Base-by-base conservation (phyloP, 768 basidiomycete species). In the Cyclocybe aegerita region DNA sequence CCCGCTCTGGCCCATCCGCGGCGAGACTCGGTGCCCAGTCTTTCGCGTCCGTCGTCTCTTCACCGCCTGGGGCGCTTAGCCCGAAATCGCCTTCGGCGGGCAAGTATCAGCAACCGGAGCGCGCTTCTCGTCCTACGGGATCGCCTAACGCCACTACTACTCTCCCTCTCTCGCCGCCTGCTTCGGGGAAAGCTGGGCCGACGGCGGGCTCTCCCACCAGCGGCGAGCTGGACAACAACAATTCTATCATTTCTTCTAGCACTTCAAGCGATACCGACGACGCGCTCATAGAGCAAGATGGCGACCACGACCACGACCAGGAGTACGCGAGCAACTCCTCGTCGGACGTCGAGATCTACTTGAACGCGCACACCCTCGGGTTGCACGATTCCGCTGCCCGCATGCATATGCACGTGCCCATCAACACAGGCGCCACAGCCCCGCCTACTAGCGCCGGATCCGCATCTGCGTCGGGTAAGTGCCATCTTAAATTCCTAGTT, bases 271-370 rank as follows among this genome's bases (percentile, higher is more conserved):
- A 52, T 46, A 49, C 31, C 38, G 48, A 55, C 37, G 46, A 42
- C 32, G 39, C 40, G 4, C 39, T 38, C 12, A 43, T 45, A 7
- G 45, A 44, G 8, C 50, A 52, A 9, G 59, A 58, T 11, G 43
- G 49, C 32, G 58, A 56, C 12, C 51, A 40, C 34, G 58, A 61
- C 43, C 60, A 60, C 44, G 52, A 53, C 54, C 57, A 60, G 4
- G 23, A 23, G 5, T 3, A 23, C 23, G 23, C 23, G 23, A 23
- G 23, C 5, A 23, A 23, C 23, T 23, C 23, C 33, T 60, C 60
- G 10, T 62, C 60, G 12, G 68, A 66, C 17, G 63, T 72, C 35
- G 71, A 73, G 53, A 71, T 72, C 12, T 71, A 70, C 46, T 61
- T 73, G 39, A 62, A 64, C 43, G 60, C 62, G 40, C 23, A 23